These are phyloP conservation scores for Paraphoma sp. DNA, from an alignment of 2,329 filamentous ascomycete species.

Conservation along the genomic window DNA sequence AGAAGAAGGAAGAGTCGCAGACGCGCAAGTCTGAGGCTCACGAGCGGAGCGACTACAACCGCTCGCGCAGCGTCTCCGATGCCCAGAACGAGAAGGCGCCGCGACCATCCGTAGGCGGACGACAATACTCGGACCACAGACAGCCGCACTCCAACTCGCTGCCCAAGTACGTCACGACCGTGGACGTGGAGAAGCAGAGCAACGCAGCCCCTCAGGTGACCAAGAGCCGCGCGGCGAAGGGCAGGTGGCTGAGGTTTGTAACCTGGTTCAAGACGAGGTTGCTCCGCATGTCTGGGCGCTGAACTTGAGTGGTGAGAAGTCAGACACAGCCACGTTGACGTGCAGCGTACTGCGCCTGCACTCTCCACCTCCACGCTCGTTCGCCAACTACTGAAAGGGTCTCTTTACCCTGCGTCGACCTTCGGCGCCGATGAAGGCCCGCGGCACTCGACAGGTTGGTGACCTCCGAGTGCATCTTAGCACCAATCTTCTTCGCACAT, in stretches of 20 bases:
- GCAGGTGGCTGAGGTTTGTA: slow-evolving; percentile 61
- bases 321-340: slow-evolving; percentile 7
- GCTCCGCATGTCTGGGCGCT: slow-evolving; percentile 53
- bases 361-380: not conserved
- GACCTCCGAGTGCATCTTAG: slow-evolving; percentile 1
- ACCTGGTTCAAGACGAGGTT: slow-evolving; percentile 64
- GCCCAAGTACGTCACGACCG: slow-evolving; percentile 39
- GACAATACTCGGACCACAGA: slow-evolving; percentile 48
- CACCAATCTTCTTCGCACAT: slow-evolving; percentile 2
- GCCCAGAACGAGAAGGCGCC: slow-evolving; percentile 37
- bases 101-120: slow-evolving; percentile 41
- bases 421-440: not conserved
- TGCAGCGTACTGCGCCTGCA: slow-evolving; percentile 6
- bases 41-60: slow-evolving; percentile 35
- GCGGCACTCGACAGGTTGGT: not conserved
- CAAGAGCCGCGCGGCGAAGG: slow-evolving; percentile 46
- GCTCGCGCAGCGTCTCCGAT: slow-evolving; percentile 40
- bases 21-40: slow-evolving; percentile 50
- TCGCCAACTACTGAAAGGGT: not conserved
- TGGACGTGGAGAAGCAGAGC: slow-evolving; percentile 39
- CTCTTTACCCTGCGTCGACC: not conserved
- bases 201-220: slow-evolving; percentile 35
- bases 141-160: slow-evolving; percentile 44
- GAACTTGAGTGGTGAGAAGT: not conserved
- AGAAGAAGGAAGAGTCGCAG: slow-evolving; percentile 52